Evolutionary conservation across 768 basidiomycete genomes (phyloP), one percentile per base, ranked within the genome.

Genomic region (Amylocystis lapponica): DNA sequence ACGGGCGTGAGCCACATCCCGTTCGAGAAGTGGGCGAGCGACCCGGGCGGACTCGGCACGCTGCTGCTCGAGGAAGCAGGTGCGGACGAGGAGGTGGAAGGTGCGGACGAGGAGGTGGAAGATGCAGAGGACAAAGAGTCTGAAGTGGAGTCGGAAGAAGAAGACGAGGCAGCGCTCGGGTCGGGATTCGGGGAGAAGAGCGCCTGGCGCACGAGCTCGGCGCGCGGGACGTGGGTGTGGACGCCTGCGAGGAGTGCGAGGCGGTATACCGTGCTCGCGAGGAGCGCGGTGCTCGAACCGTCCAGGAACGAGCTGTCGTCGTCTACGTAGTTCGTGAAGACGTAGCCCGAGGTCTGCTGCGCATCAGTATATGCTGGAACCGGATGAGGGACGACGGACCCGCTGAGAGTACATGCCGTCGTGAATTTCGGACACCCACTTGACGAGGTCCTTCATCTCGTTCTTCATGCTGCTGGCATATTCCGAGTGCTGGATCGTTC

Each of bases 221-320:
- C 87, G 3, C 64, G 52, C 0, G 77, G 70, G 21, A 91, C 52
- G 54, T 75, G 62, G 0, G 64, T 67, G 43, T 76, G 68, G 13
- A 74, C 66, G 21, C 68, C 66, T 32, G 69, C 58, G 17, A 86
- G 54, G 3, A 81, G 62, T 0, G 86, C 75, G 38, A 85, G 66
- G 2, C 87, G 77, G 62, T 86, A 93, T 1, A 90, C 83, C 0
- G 84, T 79, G 48, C 77, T 70, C 0, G 88, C 86, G 34, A 93
- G 67, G 36, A 94, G 71, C 0, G 87, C 79, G 0, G 86, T 83
- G 9, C 81, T 80, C 0, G 89, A 60, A 0, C 81, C 76, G 47
- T 94, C 91, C 51, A 74, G 68, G 57, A 94, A 94, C 43, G 76
- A 77, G 5, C 60, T 62, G 13, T 66, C 47, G 25, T 76, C 59